Base-by-base conservation (phyloP, 306 rosid species). In the Ormosia semicastrata region DNA sequence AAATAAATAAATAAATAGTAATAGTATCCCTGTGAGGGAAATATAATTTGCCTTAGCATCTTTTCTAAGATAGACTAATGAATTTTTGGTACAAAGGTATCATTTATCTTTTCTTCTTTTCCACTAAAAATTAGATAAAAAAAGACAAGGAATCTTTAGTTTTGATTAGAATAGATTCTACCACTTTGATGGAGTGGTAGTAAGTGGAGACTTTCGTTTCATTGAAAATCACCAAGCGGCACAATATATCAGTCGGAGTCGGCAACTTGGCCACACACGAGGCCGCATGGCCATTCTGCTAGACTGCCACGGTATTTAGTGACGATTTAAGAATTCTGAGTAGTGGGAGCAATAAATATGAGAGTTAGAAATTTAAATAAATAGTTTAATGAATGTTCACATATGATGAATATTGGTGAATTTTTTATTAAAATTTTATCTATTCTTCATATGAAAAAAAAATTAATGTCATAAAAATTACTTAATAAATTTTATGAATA, bases 61-160 rank as follows among this genome's bases (percentile, higher is more conserved):
- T 78, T 59, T 77, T 62, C 56, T 7, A 36, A n/a, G 41, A 30
- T 79, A 54, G 53, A 67, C 41, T 66, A 18, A 72, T 57, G 40
- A 44, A 73, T 7, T 74, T 66, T 78, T 9, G 60, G 10, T 29
- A 57, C 63, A 78, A 43, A 75, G 54, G 64, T 32, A 4, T 33
- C 8, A 12, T n/a, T 39, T 29, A 40, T 56, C 69, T 83, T 53
- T 63, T 33, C 30, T 15, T 43, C 72, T 85, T 85, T 81, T 64
- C 60, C 18, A 9, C 47, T 44, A 29, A 71, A 37, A 44, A 12
- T 5, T 3, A 11, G 49, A 49, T 17, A 30, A 17, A 49, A 41
- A 7, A 41, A 6, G 0, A 8, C 7, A 24, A 70, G 72, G 77
- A 77, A 59, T 81, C 66, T 53, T 71, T 46, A 71, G 58, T 76